Conservation (phyloP, 805 yeast genomes). For the Suhomyces sp. region DNA sequence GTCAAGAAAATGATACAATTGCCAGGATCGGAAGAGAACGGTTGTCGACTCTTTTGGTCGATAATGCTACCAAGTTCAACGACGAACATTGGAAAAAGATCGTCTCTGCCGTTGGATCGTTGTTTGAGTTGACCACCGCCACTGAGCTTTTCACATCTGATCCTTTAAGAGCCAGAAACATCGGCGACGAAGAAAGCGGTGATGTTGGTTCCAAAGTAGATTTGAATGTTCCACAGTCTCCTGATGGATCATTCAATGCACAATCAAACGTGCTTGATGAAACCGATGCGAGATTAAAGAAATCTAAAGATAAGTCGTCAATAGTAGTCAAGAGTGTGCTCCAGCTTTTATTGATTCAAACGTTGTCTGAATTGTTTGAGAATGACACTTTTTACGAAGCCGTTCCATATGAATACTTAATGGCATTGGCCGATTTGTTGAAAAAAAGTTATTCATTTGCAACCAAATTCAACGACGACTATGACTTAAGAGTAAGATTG, state of each 20-base stretch:
- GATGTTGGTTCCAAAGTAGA: slow-evolving; percentile 18
- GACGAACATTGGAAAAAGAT: slow-evolving; percentile 73
- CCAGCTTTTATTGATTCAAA: slow-evolving; percentile 85
- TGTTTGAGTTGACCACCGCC: slow-evolving; percentile 85
- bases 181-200: slow-evolving; percentile 26
- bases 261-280: slow-evolving; percentile 20
- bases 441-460: slow-evolving; percentile 78
- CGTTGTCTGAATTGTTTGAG: slow-evolving; percentile 75
- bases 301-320: slow-evolving; percentile 58
- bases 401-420: slow-evolving; percentile 65
- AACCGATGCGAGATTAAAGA: slow-evolving; percentile 37
- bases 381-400: slow-evolving; percentile 61
- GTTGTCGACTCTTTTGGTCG: slow-evolving; percentile 71
- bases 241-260: neutral
- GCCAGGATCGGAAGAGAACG: slow-evolving; percentile 93
- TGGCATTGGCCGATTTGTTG: slow-evolving; percentile 58
- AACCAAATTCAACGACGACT: slow-evolving; percentile 81
- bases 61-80: slow-evolving; percentile 64
- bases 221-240: slow-evolving; percentile 7
- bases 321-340: slow-evolving; percentile 91
- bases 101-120: slow-evolving; percentile 57
- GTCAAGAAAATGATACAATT: slow-evolving; percentile 95
- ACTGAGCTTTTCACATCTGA: slow-evolving; percentile 70
- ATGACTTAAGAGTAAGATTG: slow-evolving; percentile 79
- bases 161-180: slow-evolving; percentile 33